Evolutionary conservation across 768 basidiomycete genomes (phyloP).

Genomic region (Boletus rufocinnamomeus): DNA sequence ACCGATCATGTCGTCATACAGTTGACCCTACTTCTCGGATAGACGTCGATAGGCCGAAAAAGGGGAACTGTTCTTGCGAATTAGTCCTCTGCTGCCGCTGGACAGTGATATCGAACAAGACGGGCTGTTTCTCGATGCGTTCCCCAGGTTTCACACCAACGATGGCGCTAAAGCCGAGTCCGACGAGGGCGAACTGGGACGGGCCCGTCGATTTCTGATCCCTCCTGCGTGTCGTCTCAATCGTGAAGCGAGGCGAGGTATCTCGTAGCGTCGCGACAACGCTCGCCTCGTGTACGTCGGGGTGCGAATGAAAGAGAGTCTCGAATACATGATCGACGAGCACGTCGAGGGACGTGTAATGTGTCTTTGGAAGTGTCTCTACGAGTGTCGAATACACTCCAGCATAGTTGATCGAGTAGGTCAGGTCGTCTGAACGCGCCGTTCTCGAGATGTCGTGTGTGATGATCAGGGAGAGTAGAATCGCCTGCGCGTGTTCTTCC

Average conservation of each 20-base stretch:
- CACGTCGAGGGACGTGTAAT: conserved; percentile 48
- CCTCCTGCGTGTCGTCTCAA: conserved; percentile 40
- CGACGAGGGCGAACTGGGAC: conserved; percentile 31
- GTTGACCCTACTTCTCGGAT: conserved; percentile 19
- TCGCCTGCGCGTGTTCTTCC: conserved; percentile 45
- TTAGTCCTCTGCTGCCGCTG: neutral
- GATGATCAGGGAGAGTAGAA: conserved; percentile 54
- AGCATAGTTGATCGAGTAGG: conserved; percentile 66
- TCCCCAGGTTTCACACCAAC: conserved; percentile 73
- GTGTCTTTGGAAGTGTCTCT: conserved; percentile 22
- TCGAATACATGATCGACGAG: conserved; percentile 45
- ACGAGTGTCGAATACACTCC: conserved; percentile 36
- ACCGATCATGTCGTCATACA: neutral
- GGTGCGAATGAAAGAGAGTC: conserved; percentile 39
- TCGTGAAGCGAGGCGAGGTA: conserved; percentile 45
- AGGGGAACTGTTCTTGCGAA: conserved; percentile 10
- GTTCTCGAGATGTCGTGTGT: conserved; percentile 50
- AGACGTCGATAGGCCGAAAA: conserved; percentile 34
- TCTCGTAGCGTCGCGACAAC: conserved; percentile 51
- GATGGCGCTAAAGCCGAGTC: conserved; percentile 53
- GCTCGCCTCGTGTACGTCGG: conserved; percentile 38
- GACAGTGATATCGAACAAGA: conserved; percentile 53
- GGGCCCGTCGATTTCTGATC: conserved; percentile 19
- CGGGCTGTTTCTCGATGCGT: conserved; percentile 60
- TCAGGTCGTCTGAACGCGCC: conserved; percentile 54